Percentiles rank a stretch among this genome's conserved stretches.
These are phyloP conservation scores for Tetracentron sinense DNA, from an alignment of 164 flowering plant genomes.

Conservation along the genomic window DNA sequence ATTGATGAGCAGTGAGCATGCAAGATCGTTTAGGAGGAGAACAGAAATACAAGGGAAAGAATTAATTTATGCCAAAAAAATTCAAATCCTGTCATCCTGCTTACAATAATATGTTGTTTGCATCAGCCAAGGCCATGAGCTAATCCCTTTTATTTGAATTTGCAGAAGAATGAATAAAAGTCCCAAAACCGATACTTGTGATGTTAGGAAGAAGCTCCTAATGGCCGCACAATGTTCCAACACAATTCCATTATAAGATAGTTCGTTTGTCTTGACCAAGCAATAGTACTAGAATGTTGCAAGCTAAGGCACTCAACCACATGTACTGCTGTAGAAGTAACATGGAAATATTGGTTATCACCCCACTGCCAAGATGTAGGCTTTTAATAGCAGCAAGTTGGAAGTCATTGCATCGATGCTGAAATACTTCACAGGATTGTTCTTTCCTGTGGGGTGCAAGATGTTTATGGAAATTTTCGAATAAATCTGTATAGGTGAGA, in stretches of 20 bases:
- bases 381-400: background rate
- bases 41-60: background rate
- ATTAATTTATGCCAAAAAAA: background rate
- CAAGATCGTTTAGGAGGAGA: background rate
- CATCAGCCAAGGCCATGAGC: slow-evolving; percentile 11
- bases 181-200: background rate
- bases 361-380: background rate
- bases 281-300: slow-evolving; percentile 1
- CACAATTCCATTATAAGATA: slow-evolving; percentile 24
- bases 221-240: background rate
- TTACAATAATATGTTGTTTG: background rate
- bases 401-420: too few species aligned
- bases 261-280: slow-evolving; percentile 23
- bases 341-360: background rate
- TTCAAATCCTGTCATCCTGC: background rate
- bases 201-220: slow-evolving; percentile 7
- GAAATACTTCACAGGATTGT: too few species aligned
- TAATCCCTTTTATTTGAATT: slow-evolving; percentile 13
- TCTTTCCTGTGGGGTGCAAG: too few species aligned
- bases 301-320: background rate
- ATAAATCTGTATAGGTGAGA: too few species aligned
- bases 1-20: background rate
- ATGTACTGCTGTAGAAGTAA: background rate
- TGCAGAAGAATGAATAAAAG: slow-evolving; percentile 10
- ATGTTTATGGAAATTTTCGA: too few species aligned